Base-by-base conservation (phyloP, 192 early-diverging fungal genomes). In the Gamsiella multidivaricata region DNA sequence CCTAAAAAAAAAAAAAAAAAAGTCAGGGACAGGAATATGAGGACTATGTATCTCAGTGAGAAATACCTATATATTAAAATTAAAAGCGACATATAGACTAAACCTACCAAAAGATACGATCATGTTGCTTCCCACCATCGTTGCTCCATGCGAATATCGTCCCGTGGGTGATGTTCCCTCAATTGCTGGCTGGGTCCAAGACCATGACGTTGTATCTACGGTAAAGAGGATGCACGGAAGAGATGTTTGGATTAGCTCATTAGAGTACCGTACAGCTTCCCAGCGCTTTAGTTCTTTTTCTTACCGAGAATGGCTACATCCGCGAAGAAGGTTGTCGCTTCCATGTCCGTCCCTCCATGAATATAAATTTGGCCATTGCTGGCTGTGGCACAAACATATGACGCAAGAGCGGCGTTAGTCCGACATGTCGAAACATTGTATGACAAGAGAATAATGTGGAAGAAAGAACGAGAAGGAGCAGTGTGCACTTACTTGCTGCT, bases 281-380 rank as follows among this genome's bases (percentile, higher is more conserved):
- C n/a, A n/a, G n/a, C n/a, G n/a, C n/a, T n/a, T n/a, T n/a, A n/a
- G n/a, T 49, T 49, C 22, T 49, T 49, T 49, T 49, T 49, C 32
- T 61, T 76, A 76, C 73, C 73, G 14, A 76, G 59, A 29, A 76
- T 76, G 22, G 73, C 73, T 8, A 68, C 26, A 50, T 76, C 73
- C 7, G 73, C 54, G 54, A 76, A 76, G 46, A 54, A 76, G 3
- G 41, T 68, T 31, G 70, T 61, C 17, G 43, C 65, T 8, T 45
- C 52, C 2, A 76, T 22, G 42, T 76, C 73, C 3, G 65, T 76
- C 15, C 73, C 73, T 61, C 73, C 73, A 34, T 76, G 73, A 15
- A 76, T 53, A 31, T 68, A 76, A 43, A 76, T 76, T 45, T 68
- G 64, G 1, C 73, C 73, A 32, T 10, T 76, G 41, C 52, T 68